Evolutionary conservation across 495 filamentous ascomycete genomes (phyloP).

Genomic region (Talaromyces stipitatus): DNA sequence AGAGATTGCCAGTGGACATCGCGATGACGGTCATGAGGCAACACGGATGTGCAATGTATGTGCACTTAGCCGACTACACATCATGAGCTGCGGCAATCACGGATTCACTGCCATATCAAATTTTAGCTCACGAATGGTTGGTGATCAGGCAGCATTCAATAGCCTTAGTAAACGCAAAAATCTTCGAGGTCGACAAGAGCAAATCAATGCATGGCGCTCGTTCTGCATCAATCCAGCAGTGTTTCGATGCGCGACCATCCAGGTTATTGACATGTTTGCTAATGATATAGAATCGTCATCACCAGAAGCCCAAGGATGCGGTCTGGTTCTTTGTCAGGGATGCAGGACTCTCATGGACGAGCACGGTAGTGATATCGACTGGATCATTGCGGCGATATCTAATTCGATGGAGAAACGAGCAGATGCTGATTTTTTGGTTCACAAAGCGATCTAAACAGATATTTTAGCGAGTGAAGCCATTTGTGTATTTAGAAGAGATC

Average conservation of each 20-base stretch:
- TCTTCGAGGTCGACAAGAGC: conserved; percentile 6
- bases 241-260: conserved; percentile 19
- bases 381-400: conserved; percentile 13
- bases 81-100: conserved; percentile 26
- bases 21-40: conserved; percentile 15
- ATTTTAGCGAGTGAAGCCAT: not conserved
- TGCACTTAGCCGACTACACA: conserved; percentile 21
- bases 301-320: conserved; percentile 23
- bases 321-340: conserved; percentile 28
- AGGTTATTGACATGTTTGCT: conserved; percentile 8
- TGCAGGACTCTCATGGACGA: conserved; percentile 21
- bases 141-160: conserved; percentile 16
- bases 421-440: conserved; percentile 2
- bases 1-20: conserved; percentile 28
- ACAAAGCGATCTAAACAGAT: conserved; percentile 2
- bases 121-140: conserved; percentile 10
- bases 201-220: conserved; percentile 27
- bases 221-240: conserved; percentile 32
- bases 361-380: conserved; percentile 19
- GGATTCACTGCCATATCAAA: conserved; percentile 14
- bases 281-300: conserved; percentile 8
- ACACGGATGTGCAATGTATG: conserved; percentile 33
- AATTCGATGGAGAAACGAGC: not conserved
- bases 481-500: not conserved
- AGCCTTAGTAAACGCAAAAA: conserved; percentile 8